A percentile compares a stretch with the other conserved stretches of the same genome.
These are phyloP conservation scores for Aspergillus sp. DNA, from an alignment of 2,329 filamentous ascomycete species.

Conservation along the genomic window DNA sequence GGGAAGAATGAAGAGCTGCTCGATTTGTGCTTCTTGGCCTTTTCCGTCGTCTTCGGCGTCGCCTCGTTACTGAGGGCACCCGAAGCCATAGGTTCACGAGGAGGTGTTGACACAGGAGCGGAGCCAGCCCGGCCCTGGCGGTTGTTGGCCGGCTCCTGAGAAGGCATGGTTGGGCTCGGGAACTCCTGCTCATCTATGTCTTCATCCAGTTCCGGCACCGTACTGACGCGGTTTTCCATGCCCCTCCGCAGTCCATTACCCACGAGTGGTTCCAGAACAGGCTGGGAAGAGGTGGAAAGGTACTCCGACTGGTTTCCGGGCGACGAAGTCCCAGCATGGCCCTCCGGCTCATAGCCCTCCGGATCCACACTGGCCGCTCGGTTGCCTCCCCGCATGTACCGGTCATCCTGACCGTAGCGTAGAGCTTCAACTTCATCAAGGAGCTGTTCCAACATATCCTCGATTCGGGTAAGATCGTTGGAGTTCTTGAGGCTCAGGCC, in stretches of 20 bases:
- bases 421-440: constrained; percentile 87
- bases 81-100: constrained; percentile 43
- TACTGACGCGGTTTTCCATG: constrained; percentile 83
- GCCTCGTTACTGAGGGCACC: constrained; percentile 71
- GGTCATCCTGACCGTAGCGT: constrained; percentile 59
- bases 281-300: constrained; percentile 60
- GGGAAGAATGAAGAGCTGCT: constrained; percentile 79
- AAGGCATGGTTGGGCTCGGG: constrained; percentile 58
- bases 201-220: constrained; percentile 80
- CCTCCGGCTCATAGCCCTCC: constrained; percentile 83
- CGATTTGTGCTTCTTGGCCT: constrained; percentile 85
- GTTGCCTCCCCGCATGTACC: constrained; percentile 26
- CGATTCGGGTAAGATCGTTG: constrained; percentile 84
- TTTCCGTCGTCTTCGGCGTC: constrained; percentile 70
- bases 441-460: constrained; percentile 88
- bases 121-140: constrained; percentile 46
- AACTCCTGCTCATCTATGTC: constrained; percentile 60
- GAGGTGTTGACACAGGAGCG: constrained; percentile 48
- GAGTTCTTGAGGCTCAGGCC: constrained; percentile 84
- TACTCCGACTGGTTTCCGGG: constrained; percentile 75
- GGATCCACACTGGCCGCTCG: constrained; percentile 61
- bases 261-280: constrained; percentile 31
- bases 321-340: constrained; percentile 72
- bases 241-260: constrained; percentile 54
- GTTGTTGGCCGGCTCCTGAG: constrained; percentile 57